These are phyloP conservation scores for Marasmius oreades DNA, from an alignment of 1,284 basidiomycete species.

Conservation along the genomic window DNA sequence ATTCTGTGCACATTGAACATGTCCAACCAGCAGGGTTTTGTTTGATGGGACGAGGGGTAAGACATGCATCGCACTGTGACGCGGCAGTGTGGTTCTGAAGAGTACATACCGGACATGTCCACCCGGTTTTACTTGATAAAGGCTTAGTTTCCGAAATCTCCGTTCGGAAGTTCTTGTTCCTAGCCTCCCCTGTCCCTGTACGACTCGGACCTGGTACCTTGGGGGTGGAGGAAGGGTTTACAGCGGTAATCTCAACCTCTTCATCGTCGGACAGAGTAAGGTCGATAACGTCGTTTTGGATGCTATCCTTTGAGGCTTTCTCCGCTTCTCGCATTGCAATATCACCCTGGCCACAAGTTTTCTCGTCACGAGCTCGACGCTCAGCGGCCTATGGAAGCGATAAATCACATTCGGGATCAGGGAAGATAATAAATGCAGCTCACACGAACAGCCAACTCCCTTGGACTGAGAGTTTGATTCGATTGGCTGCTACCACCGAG, in stretches of 20 bases:
- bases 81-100: conserved; percentile 52
- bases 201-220: neutral
- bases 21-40: conserved; percentile 51
- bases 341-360: conserved; percentile 63
- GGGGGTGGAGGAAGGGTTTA: conserved; percentile 13
- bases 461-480: conserved; percentile 44
- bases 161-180: neutral
- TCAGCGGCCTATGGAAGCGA: conserved; percentile 68
- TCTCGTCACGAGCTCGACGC: conserved; percentile 66
- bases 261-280: conserved; percentile 46
- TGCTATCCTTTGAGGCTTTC: conserved; percentile 65
- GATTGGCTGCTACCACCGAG: conserved; percentile 35
- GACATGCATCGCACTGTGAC: conserved; percentile 64
- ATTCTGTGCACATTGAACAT: conserved; percentile 65
- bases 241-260: conserved; percentile 22
- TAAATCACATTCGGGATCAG: conserved; percentile 1
- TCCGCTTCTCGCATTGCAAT: conserved; percentile 61
- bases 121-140: conserved; percentile 30
- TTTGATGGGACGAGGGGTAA: conserved; percentile 41
- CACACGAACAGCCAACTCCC: conserved; percentile 77
- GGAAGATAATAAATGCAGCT: conserved; percentile 24
- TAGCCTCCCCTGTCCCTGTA: neutral
- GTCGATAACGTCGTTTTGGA: conserved; percentile 61
- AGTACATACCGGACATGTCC: conserved; percentile 74
- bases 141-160: conserved; percentile 4